Base-by-base conservation (phyloP, 75 land plant species). In the Larix kaempferi region DNA sequence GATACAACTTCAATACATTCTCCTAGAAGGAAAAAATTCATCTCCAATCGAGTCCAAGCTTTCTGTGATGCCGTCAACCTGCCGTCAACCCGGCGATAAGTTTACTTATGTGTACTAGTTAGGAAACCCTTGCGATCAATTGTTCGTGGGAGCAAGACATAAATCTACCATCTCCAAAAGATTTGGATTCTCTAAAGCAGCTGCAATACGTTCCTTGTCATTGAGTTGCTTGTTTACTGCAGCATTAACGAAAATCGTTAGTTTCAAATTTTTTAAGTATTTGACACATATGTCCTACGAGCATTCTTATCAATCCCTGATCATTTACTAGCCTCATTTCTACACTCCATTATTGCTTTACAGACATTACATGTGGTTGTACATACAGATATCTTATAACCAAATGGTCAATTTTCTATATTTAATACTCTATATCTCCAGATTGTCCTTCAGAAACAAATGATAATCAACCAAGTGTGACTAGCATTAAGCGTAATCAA, bases 171-270 rank as follows among this genome's bases (percentile, higher is more conserved):
- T 87, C 17, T 88, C 94, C 39, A 83, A 64, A 3, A 95, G 89
- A 49, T 86, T 81, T 69, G 98, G 98, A 66, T 95, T 95, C 74
- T 95, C 98, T 79, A 95, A 59, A 19, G 98, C 98, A 60, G 98
- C 98, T 57, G 93, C 96, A 5, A 95, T 91, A 4, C 98, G 82
- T 78, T 95, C 98, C 83, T 95, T 95, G 59, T 95, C 98, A 84
- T 95, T 95, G 65, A 95, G 78, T 75, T 95, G 98, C 80, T 95
- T 95, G 79, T 95, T 95, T 61, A 95, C 98, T 95, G 98, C 88
- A 74, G 57, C 57, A 56, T 17, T 21, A 60, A 60, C 19, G 21
- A 60, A 17, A 60, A 22, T 0, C 21, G 8, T 60, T 60, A 60
- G 10, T 60, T 60, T 19, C 23, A 19, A 21, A 21, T 60, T 60